These are phyloP conservation scores for Coprinellus micaceus DNA, from an alignment of 768 basidiomycete genomes.

Conservation along the genomic window DNA sequence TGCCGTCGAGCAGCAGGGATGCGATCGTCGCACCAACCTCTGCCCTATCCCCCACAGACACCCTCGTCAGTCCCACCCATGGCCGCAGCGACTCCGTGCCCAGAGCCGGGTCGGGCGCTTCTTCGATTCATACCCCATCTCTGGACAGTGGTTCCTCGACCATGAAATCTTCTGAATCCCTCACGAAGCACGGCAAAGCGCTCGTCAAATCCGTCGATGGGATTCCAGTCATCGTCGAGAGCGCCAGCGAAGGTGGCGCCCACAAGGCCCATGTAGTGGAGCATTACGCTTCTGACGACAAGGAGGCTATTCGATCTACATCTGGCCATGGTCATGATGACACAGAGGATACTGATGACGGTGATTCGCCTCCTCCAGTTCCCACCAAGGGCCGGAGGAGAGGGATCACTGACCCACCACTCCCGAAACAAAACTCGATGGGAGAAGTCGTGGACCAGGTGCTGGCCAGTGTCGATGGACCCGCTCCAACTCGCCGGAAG, in stretches of 20 bases:
- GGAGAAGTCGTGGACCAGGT: no score
- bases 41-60: neutral
- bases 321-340: neutral
- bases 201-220: constrained; percentile 15
- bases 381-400: constrained; percentile 1
- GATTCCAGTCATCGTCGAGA: constrained; percentile 35
- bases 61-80: neutral
- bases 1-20: neutral
- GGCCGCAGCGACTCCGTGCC: constrained; percentile 15
- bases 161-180: constrained; percentile 14
- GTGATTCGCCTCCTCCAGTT: constrained; percentile 5
- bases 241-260: constrained; percentile 29
- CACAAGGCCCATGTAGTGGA: neutral
- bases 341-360: neutral
- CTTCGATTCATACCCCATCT: constrained; percentile 26
- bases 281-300: neutral
- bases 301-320: neutral
- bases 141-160: constrained; percentile 26
- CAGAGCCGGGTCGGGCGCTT: constrained; percentile 4
- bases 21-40: neutral
- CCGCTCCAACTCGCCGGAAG: constrained; percentile 20
- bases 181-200: constrained; percentile 14
- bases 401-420: neutral
- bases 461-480: neutral
- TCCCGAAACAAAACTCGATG: no score